Conservation (phyloP, 371 early-diverging fungal genomes). For the Syncephalastrum racemosum region DNA sequence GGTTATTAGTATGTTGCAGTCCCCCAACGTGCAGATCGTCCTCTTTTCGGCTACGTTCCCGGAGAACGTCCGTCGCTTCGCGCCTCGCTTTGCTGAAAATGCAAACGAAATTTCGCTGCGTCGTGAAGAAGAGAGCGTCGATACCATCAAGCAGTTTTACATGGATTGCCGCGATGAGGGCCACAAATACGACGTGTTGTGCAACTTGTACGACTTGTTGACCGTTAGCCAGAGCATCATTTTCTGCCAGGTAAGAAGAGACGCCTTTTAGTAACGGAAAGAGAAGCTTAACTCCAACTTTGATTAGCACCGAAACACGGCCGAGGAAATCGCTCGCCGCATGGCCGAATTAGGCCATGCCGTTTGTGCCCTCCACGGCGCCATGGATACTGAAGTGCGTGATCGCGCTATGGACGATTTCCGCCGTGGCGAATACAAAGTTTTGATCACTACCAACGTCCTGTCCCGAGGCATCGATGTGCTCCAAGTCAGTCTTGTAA, state of each 20-base stretch:
- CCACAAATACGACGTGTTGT: constrained; percentile 85
- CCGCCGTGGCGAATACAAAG: constrained; percentile 89
- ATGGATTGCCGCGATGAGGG: constrained; percentile 85
- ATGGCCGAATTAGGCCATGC: constrained; percentile 87
- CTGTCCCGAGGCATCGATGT: constrained; percentile 98
- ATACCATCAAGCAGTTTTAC: constrained; percentile 96
- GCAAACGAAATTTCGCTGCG: constrained; percentile 87
- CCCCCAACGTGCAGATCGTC: constrained; percentile 68
- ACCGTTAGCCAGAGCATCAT: constrained; percentile 98
- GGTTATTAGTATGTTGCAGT: too few relatives aligned
- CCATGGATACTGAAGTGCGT: constrained; percentile 78
- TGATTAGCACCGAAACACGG: constrained; percentile 73
- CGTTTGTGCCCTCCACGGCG: constrained; percentile 89
- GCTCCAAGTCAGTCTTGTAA: constrained; percentile 92
- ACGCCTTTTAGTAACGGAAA: neutral
- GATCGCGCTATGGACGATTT: constrained; percentile 93
- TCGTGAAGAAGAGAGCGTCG: constrained; percentile 91
- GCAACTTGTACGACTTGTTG: constrained; percentile 84
- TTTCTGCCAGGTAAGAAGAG: constrained; percentile 75
- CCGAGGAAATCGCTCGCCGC: constrained; percentile 74
- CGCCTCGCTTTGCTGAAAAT: constrained; percentile 76
- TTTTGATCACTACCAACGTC: constrained; percentile 96
- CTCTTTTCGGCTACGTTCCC: constrained; percentile 99
- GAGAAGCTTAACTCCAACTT: neutral
- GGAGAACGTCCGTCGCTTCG: constrained; percentile 76